Conservation (phyloP, 768 basidiomycete genomes). For the Amanita fuliginea region DNA sequence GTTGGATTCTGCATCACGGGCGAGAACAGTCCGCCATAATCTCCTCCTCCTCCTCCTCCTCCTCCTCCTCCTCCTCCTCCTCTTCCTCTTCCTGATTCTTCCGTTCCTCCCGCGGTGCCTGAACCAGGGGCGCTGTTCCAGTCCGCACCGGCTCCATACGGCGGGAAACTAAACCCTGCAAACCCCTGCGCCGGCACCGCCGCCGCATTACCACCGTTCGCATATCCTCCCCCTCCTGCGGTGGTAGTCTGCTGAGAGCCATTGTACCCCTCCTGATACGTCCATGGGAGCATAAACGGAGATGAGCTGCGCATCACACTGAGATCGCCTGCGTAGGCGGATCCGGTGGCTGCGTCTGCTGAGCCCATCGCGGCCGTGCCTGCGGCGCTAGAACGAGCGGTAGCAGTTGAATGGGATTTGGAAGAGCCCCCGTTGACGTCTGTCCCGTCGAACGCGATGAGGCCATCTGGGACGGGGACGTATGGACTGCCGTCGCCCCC, state of each 20-base stretch:
- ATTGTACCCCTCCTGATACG: neutral
- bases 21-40: neutral
- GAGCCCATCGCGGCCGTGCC: neutral
- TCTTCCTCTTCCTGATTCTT: too few species aligned
- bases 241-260: neutral
- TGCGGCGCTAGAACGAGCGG: neutral
- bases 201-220: neutral
- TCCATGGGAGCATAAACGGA: neutral
- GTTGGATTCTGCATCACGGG: neutral
- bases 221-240: too few species aligned
- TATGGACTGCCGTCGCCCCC: neutral
- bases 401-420: neutral
- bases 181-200: neutral
- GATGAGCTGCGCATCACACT: neutral
- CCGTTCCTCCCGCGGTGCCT: neutral
- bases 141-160: neutral
- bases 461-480: conserved; percentile 14
- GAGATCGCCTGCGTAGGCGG: neutral
- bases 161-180: neutral
- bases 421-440: conserved; percentile 9
- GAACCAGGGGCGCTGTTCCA: neutral
- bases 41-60: too few species aligned
- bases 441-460: conserved; percentile 20
- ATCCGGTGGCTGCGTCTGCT: conserved; percentile 4
- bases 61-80: too few species aligned